phyloP scores from a whole-genome alignment of 2,329 filamentous ascomycete genomes.

The Truncatella angustata region DNA sequence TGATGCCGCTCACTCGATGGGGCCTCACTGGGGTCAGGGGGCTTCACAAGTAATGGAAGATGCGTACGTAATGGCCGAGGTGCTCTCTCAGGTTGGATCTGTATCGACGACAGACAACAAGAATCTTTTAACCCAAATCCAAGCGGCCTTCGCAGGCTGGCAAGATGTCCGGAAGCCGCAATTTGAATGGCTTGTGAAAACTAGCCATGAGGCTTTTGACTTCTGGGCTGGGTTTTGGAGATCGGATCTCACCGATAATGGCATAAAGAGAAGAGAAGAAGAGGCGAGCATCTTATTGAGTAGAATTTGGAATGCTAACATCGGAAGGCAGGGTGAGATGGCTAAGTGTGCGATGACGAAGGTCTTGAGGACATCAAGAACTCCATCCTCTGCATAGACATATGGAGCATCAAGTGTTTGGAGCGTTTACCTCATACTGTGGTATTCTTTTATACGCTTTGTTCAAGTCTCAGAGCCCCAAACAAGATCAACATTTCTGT shows the following conservation, averaged over 20 bases:
- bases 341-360: constrained; percentile 5
- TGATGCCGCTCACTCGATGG: constrained; percentile 5
- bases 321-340: constrained; percentile 1
- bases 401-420: no score
- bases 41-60: constrained; percentile 7
- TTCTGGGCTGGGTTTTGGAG: constrained; percentile 5
- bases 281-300: background rate
- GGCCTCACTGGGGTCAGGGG: constrained; percentile 4
- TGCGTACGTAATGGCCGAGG: constrained; percentile 4
- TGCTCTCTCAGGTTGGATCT: background rate
- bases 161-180: constrained; percentile 3
- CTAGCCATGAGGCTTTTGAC: constrained; percentile 3
- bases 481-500: no score
- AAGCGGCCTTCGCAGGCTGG: constrained; percentile 1
- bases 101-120: no score
- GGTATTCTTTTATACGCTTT: no score
- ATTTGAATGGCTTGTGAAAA: background rate
- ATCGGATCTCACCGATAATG: background rate
- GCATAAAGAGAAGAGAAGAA: background rate
- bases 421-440: no score
- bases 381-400: no score
- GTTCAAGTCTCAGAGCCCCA: no score
- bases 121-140: no score
- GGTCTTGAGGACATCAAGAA: no score
- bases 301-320: constrained; percentile 4